phyloP scores from a whole-genome alignment of 2,329 filamentous ascomycete genomes.

The Purpureocillium takamizusanense region DNA sequence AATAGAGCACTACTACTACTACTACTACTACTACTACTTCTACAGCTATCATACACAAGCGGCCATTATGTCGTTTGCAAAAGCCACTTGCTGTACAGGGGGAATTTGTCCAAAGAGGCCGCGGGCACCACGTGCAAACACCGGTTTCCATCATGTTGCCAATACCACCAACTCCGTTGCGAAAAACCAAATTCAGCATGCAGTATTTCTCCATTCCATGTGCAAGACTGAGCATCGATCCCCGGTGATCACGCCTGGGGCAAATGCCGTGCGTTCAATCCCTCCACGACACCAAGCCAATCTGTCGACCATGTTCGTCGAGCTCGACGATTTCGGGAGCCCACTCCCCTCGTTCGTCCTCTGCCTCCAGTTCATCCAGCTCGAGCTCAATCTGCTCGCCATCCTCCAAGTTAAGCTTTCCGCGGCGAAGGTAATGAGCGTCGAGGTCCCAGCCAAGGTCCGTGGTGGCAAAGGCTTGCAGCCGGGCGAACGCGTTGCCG shows the following conservation, averaged over 20 bases:
- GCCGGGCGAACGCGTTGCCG: slow-evolving; percentile 33
- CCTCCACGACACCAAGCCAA: slow-evolving; percentile 41
- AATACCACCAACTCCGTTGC: no score
- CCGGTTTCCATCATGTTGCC: no score
- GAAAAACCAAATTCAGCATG: no score
- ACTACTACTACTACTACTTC: no score
- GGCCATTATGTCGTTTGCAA: background rate
- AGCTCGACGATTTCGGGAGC: slow-evolving; percentile 43
- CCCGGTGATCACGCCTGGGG: no score
- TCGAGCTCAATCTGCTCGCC: slow-evolving; percentile 39
- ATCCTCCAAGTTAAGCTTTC: slow-evolving; percentile 42
- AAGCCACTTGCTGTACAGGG: no score
- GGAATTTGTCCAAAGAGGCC: no score
- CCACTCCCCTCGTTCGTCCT: slow-evolving; percentile 45
- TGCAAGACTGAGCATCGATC: no score
- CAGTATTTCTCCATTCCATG: no score
- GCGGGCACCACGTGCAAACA: no score
- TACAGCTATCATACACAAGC: background rate
- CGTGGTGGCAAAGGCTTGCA: slow-evolving; percentile 20
- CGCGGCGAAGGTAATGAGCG: slow-evolving; percentile 37
- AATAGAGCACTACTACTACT: no score
- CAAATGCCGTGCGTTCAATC: slow-evolving; percentile 10
- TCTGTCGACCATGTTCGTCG: slow-evolving; percentile 41
- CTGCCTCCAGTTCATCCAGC: slow-evolving; percentile 40
- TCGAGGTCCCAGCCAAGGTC: slow-evolving; percentile 48